Evolutionary conservation across 1,139 yeast species (phyloP).

Genomic region (Pneumocystis jirovecii): DNA sequence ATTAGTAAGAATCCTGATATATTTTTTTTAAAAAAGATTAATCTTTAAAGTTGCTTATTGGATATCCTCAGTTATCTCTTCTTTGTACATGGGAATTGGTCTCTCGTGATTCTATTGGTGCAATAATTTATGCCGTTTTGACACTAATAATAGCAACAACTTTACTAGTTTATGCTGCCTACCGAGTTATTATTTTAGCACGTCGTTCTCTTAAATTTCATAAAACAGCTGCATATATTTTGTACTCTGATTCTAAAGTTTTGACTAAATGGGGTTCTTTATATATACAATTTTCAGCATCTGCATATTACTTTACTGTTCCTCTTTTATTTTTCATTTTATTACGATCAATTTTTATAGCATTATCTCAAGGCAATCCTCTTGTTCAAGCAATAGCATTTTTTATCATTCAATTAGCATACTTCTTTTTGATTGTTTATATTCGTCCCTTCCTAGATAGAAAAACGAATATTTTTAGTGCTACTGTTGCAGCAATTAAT

Average conservation of each 20-base stretch:
- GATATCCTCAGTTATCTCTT: constrained; percentile 57
- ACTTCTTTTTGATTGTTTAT: constrained; percentile 49
- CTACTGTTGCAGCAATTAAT: constrained; percentile 64
- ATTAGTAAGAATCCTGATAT: constrained; percentile 33
- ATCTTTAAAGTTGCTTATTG: constrained; percentile 11
- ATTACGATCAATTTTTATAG: constrained; percentile 68
- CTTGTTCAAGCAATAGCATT: constrained; percentile 66
- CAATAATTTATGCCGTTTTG: constrained; percentile 62
- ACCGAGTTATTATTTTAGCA: constrained; percentile 57
- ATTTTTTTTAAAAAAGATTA: neutral
- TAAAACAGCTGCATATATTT: constrained; percentile 82
- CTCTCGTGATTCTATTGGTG: constrained; percentile 68
- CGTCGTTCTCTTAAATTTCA: constrained; percentile 53
- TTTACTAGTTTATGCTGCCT: constrained; percentile 58
- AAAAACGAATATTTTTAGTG: constrained; percentile 82
- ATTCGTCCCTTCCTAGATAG: constrained; percentile 86
- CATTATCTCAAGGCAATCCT: constrained; percentile 67
- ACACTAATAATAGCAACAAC: constrained; percentile 42
- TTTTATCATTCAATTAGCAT: constrained; percentile 57
- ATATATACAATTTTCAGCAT: constrained; percentile 82
- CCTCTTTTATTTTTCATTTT: constrained; percentile 52
- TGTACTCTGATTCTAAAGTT: constrained; percentile 69
- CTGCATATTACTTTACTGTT: constrained; percentile 65
- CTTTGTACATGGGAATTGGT: constrained; percentile 84
- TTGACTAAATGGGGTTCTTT: constrained; percentile 84